Conservation (phyloP, 2,329 filamentous ascomycete species). For the Beauveria caledonica region DNA sequence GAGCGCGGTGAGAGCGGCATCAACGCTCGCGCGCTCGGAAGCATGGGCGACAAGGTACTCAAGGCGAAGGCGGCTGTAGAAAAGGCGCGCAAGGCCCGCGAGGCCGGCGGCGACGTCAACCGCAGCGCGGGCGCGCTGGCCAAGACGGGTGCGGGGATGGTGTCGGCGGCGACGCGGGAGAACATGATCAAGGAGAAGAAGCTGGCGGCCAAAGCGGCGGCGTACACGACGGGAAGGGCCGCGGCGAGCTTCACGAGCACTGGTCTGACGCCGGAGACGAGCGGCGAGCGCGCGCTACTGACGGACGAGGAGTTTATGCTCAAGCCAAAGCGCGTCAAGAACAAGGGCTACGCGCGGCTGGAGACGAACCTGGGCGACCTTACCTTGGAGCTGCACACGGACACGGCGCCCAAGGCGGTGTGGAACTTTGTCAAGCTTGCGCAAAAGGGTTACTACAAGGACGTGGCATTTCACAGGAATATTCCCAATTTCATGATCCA, state of each 20-base stretch:
- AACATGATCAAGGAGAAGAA: constrained; percentile 46
- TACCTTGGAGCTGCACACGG: constrained; percentile 82
- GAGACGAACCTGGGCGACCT: constrained; percentile 78
- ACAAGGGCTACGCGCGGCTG: constrained; percentile 85
- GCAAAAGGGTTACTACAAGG: constrained; percentile 83
- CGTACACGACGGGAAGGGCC: constrained; percentile 82
- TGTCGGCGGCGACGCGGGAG: constrained; percentile 23
- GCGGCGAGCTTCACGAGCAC: constrained; percentile 95
- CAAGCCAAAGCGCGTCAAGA: constrained; percentile 78
- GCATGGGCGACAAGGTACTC: constrained; percentile 71
- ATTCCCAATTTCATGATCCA: constrained; percentile 98
- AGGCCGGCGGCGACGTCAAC: constrained; percentile 52
- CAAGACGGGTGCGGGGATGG: constrained; percentile 22
- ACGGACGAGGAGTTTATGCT: constrained; percentile 97
- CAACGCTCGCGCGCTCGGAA: constrained; percentile 73
- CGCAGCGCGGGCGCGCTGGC: constrained; percentile 36
- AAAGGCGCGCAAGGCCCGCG: constrained; percentile 69
- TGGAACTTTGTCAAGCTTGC: constrained; percentile 93
- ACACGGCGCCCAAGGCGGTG: constrained; percentile 84
- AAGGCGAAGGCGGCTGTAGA: constrained; percentile 93
- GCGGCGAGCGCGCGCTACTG: constrained; percentile 74
- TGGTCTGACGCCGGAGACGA: constrained; percentile 85
- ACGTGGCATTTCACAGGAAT: constrained; percentile 81
- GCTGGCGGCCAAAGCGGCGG: constrained; percentile 73
- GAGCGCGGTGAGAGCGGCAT: constrained; percentile 60